Evolutionary conservation across 768 basidiomycete species (phyloP), one percentile per base, ranked within the genome.

Genomic region (Harrya chromipes): DNA sequence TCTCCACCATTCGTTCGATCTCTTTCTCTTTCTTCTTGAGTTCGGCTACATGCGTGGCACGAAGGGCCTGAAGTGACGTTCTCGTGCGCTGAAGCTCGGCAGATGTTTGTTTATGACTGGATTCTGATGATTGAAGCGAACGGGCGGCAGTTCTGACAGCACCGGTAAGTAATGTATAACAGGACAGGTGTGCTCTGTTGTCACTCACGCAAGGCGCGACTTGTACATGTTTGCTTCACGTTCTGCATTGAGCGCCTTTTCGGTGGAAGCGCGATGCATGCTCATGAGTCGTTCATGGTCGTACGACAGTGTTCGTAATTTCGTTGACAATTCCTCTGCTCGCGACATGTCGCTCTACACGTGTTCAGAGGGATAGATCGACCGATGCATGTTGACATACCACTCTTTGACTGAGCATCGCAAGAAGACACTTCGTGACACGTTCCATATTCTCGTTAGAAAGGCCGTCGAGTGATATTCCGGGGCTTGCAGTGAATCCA

Each of bases 21-120:
- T 93, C 90, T 56, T 84, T 85, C 57, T 94, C 90, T 59, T 80
- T 81, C 73, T 86, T 87, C 76, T 85, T 90, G 29, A 90, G 63
- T 62, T 93, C 91, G 31, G 75, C 74, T 49, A 80, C 76, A 53
- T 90, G 81, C 0, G 84, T 79, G 35, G 81, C 74, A 21, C 91
- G 82, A 12, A 89, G 71, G 10, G 79, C 79, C 54, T 89, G 87
- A 11, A 93, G 61, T 0, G 82, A 66, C 1, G 81, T 78, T 39
- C 84, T 80, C n/a, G 83, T 82, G 21, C 87, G 83, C 58, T 86
- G 84, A 3, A 91, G 77, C 53, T 90, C 87, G 1, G 73, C 68
- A 6, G 74, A 72, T 1, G 87, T 86, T 56, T 85, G 82, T 54
- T 87, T 91, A 59, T 89, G 85, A 5, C 80, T 75, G 4, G 71